Percentiles rank a stretch among this genome's conserved stretches.
phyloP scores from a whole-genome alignment of 257 asterid genomes.

The Galeopsis tetrahit region DNA sequence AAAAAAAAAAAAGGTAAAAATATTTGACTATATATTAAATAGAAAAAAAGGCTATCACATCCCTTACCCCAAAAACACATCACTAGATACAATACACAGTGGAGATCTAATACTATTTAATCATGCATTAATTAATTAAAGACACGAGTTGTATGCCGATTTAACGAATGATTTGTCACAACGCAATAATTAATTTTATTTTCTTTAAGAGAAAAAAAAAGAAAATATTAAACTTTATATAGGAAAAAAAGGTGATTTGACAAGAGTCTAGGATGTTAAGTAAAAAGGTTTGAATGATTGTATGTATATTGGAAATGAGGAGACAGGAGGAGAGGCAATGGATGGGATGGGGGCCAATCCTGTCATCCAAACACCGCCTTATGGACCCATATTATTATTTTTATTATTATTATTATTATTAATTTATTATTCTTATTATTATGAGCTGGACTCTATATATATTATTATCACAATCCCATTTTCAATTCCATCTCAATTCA shows the following conservation, averaged over 20 bases:
- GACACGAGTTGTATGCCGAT: not conserved
- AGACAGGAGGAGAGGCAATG: conserved; percentile 35
- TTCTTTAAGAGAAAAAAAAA: not conserved
- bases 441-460: no score
- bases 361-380: conserved; percentile 39
- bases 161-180: not conserved
- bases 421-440: no score
- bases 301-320: conserved; percentile 38
- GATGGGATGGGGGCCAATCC: conserved; percentile 38
- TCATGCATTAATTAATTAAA: no score
- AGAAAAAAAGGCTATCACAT: no score
- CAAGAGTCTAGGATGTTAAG: not conserved
- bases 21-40: no score
- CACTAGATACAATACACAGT: no score
- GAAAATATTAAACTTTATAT: not conserved
- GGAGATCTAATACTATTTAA: no score
- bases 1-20: no score
- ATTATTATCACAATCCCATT: no score
- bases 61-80: no score
- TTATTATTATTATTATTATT: no score
- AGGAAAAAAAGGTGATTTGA: not conserved
- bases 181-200: conserved; percentile 13
- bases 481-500: no score
- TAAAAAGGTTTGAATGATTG: conserved; percentile 26
- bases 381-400: conserved; percentile 19